Conservation (phyloP, 75 land plant species). For the Pinus albicaulis region DNA sequence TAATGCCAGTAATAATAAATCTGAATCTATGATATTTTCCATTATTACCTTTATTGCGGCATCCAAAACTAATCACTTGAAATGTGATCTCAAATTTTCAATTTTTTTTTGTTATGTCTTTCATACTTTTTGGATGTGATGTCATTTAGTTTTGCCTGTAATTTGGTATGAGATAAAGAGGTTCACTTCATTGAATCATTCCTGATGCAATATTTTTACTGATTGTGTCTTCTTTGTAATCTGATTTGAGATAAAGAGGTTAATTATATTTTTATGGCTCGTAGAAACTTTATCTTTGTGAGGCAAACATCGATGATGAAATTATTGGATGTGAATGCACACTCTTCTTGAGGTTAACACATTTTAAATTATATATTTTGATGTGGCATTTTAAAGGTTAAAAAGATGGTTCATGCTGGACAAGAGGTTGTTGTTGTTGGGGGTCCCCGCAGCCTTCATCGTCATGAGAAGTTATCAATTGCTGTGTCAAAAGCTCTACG, state of each 20-base stretch:
- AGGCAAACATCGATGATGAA: background rate
- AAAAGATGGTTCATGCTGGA: slow-evolving; percentile 74
- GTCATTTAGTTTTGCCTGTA: no score
- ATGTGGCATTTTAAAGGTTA: slow-evolving; percentile 52
- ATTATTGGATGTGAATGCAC: background rate
- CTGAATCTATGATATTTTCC: no score
- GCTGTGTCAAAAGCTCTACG: slow-evolving; percentile 95
- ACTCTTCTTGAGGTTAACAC: background rate
- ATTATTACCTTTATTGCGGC: no score
- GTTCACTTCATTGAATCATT: background rate
- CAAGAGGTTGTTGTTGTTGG: slow-evolving; percentile 93
- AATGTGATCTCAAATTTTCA: no score
- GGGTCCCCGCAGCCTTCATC: slow-evolving; percentile 83
- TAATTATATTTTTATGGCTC: background rate
- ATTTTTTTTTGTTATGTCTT: no score
- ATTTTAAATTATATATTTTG: background rate
- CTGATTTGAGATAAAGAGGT: no score
- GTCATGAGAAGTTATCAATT: slow-evolving; percentile 93
- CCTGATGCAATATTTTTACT: background rate
- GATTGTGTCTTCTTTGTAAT: background rate
- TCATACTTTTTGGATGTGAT: no score
- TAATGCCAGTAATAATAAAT: no score
- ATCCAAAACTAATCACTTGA: no score
- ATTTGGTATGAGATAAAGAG: no score
- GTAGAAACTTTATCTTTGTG: background rate